These are phyloP conservation scores for Diplodia corticola DNA, from an alignment of 2,329 filamentous ascomycete species.

Conservation along the genomic window DNA sequence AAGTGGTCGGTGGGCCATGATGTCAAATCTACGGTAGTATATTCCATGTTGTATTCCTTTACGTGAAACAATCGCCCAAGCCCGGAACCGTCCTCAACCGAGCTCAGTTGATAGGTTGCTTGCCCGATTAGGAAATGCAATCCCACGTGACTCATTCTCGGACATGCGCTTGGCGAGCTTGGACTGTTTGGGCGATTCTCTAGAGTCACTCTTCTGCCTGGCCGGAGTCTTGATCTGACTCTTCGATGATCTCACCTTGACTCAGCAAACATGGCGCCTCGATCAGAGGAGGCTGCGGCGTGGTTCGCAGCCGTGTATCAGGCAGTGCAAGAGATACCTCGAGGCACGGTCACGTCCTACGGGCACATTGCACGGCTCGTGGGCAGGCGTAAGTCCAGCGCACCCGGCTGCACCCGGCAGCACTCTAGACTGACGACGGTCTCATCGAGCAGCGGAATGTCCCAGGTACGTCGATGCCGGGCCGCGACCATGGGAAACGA, in stretches of 20 bases:
- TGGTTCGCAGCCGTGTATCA: constrained; percentile 79
- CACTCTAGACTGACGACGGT: constrained; percentile 24
- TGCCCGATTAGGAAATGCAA: background rate
- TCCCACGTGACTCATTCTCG: background rate
- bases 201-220: background rate
- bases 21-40: background rate
- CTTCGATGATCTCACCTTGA: constrained; percentile 3
- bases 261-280: constrained; percentile 55
- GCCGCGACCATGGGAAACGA: background rate
- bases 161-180: background rate
- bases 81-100: background rate
- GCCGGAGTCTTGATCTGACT: background rate
- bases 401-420: constrained; percentile 3
- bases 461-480: constrained; percentile 38
- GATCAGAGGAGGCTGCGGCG: constrained; percentile 70
- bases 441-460: constrained; percentile 43
- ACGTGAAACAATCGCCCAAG: background rate
- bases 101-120: background rate
- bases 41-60: background rate
- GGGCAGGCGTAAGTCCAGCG: constrained; percentile 63
- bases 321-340: constrained; percentile 82
- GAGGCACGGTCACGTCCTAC: constrained; percentile 83
- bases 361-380: constrained; percentile 74
- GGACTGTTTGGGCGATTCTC: background rate
- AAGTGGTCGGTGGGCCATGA: constrained; percentile 14